These are phyloP conservation scores for Aspergillus viridinutans DNA, from an alignment of 2,329 filamentous ascomycete genomes.

Conservation along the genomic window DNA sequence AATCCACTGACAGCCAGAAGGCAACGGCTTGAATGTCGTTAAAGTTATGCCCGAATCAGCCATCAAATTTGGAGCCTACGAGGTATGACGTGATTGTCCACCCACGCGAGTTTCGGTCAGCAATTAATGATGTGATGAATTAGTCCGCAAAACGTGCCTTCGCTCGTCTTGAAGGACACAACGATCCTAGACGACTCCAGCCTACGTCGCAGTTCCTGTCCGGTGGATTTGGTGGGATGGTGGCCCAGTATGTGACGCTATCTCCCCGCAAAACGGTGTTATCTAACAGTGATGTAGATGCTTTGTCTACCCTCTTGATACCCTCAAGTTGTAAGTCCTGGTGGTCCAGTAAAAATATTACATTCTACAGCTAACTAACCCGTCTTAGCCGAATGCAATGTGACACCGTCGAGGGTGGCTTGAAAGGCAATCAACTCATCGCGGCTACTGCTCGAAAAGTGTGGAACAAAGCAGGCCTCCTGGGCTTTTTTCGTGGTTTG, in stretches of 20 bases:
- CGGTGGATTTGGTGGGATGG: constrained; percentile 87
- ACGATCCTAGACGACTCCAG: constrained; percentile 73
- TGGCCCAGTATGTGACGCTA: constrained; percentile 69
- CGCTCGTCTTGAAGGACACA: constrained; percentile 81
- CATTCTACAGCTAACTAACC: constrained; percentile 6
- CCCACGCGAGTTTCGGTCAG: neutral
- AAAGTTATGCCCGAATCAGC: constrained; percentile 99
- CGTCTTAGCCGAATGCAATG: constrained; percentile 77
- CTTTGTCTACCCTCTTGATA: constrained; percentile 89
- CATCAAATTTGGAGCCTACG: constrained; percentile 96
- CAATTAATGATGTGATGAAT: constrained; percentile 13
- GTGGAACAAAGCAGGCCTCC: constrained; percentile 69
- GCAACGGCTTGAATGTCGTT: constrained; percentile 91
- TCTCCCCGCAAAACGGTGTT: neutral
- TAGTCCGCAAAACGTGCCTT: constrained; percentile 81
- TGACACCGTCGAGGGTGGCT: constrained; percentile 81
- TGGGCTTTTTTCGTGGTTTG: constrained; percentile 82
- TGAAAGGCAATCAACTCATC: constrained; percentile 78
- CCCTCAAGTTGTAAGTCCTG: constrained; percentile 53
- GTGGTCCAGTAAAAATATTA: neutral
- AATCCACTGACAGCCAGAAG: constrained; percentile 45
- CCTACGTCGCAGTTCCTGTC: constrained; percentile 85
- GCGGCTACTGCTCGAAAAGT: constrained; percentile 80
- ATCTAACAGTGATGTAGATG: constrained; percentile 52
- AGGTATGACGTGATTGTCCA: constrained; percentile 47